Evolutionary conservation across 345 rosid genomes (phyloP).

Genomic region (Laguncularia racemosa): DNA sequence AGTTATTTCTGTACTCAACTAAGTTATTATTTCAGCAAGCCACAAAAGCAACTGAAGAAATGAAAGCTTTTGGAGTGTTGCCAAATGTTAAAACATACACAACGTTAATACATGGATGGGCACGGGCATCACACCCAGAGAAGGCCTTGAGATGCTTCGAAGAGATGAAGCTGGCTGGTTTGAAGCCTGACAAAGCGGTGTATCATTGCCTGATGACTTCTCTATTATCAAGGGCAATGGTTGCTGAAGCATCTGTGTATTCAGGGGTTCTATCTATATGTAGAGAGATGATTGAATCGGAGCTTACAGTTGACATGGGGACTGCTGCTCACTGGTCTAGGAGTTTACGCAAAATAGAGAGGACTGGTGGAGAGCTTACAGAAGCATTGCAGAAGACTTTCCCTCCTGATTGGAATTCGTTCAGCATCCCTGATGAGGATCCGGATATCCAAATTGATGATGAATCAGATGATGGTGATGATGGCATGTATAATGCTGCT

Average conservation of each 20-base stretch:
- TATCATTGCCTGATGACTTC: slow-evolving; percentile 91
- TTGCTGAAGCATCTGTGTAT: slow-evolving; percentile 69
- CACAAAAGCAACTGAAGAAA: slow-evolving; percentile 50
- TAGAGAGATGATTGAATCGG: slow-evolving; percentile 71
- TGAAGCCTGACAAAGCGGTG: slow-evolving; percentile 83
- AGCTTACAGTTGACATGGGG: slow-evolving; percentile 79
- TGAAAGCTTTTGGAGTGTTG: slow-evolving; percentile 53
- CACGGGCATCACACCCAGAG: slow-evolving; percentile 87
- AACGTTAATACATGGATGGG: slow-evolving; percentile 89
- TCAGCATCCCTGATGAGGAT: slow-evolving; percentile 21
- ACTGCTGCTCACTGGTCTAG: slow-evolving; percentile 94
- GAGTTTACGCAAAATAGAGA: slow-evolving; percentile 76
- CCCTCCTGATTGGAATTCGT: slow-evolving; percentile 81
- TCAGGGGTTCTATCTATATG: slow-evolving; percentile 50
- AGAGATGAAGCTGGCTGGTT: slow-evolving; percentile 67
- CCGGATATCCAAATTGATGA: slow-evolving; percentile 30
- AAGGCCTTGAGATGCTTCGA: slow-evolving; percentile 77
- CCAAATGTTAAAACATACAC: slow-evolving; percentile 94
- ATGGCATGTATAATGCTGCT: slow-evolving; percentile 13
- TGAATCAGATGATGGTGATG: slow-evolving; percentile 17
- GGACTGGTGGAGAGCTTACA: slow-evolving; percentile 83
- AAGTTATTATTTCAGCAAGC: slow-evolving; percentile 32
- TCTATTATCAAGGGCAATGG: slow-evolving; percentile 68
- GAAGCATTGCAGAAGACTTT: slow-evolving; percentile 88
- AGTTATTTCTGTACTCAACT: background rate